Base-by-base conservation (phyloP, 2,329 filamentous ascomycete species). In the Nemania diffusa region DNA sequence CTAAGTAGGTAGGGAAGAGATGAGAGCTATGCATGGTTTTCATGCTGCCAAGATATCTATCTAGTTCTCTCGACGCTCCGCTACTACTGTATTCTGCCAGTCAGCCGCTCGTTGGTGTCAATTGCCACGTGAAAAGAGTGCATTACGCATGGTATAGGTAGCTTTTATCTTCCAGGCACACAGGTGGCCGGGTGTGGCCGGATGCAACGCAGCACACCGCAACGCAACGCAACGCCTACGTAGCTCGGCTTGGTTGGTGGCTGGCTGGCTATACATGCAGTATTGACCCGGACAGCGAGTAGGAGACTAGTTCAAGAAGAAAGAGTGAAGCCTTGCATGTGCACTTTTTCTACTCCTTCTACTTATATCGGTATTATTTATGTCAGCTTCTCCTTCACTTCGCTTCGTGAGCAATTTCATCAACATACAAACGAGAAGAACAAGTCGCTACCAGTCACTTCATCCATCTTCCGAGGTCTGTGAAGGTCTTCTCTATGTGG, bases 121-220 rank as follows among this genome's bases (percentile, higher is more conserved):
- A 56, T 57, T 57, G 44, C 64, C 58, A 66, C 64, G 64, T 62
- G 64, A 53, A 29, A 55, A 53, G 0, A 22, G 15, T 17, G 26
- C 26, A 51, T 24, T 20, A 20, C 3, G 42, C 15, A 22, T 44
- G 42, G 9, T n/a, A 22, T n/a, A n/a, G 3, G 4, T 11, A 7
- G 6, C 4, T 34, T 6, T n/a, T 15, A 17, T 20, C 2, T 17
- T 56, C 57, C 40, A 65, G 57, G 50, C 40, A 56, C 40, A 20
- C 9, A 37, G 22, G 24, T 15, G 44, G 27, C 42, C 44, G 56
- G 44, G 27, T 29, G 37, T 15, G 13, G 24, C 34, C 40, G 52
- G 52, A 57, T 61, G 50, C 17, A 56, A 65, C n/a, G n/a, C n/a
- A n/a, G n/a, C n/a, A n/a, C n/a, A n/a, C n/a, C 40, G 34, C 27